Conservation (phyloP, 805 yeast genomes). For the Starmerella bombi region DNA sequence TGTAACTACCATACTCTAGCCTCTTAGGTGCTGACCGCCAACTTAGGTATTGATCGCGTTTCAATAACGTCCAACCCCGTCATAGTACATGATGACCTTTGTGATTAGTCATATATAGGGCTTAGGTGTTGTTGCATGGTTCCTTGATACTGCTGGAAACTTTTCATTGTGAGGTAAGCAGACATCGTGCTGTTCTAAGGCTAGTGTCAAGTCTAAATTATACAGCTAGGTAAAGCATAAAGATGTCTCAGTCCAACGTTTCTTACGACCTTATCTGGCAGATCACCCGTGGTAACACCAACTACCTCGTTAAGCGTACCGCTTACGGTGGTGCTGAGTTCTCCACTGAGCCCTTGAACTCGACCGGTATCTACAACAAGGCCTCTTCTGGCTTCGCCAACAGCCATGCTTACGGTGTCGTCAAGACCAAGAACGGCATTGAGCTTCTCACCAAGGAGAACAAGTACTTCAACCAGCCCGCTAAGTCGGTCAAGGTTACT, state of each 20-base stretch:
- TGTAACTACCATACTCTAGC: too few relatives aligned
- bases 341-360: slow-evolving; percentile 41
- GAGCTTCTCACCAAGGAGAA: slow-evolving; percentile 33
- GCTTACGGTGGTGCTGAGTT: slow-evolving; percentile 31
- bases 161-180: neutral
- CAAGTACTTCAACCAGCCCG: slow-evolving; percentile 38
- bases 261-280: slow-evolving; percentile 40
- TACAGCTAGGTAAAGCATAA: neutral
- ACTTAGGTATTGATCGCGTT: too few relatives aligned
- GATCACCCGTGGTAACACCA: slow-evolving; percentile 35
- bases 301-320: slow-evolving; percentile 37
- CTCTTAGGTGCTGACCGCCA: too few relatives aligned
- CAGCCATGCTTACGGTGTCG: slow-evolving; percentile 38
- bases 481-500: slow-evolving; percentile 33
- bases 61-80: too few relatives aligned
- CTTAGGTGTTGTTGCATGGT: neutral
- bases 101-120: neutral
- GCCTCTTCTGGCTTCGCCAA: slow-evolving; percentile 38
- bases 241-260: slow-evolving; percentile 22
- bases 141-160: neutral
- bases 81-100: too few relatives aligned
- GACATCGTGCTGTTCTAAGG: too few relatives aligned
- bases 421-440: slow-evolving; percentile 28
- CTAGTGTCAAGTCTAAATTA: too few relatives aligned
- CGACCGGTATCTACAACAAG: slow-evolving; percentile 35